Evolutionary conservation across 768 basidiomycete genomes (phyloP).

Genomic region (Cystobasidium tubakii): DNA sequence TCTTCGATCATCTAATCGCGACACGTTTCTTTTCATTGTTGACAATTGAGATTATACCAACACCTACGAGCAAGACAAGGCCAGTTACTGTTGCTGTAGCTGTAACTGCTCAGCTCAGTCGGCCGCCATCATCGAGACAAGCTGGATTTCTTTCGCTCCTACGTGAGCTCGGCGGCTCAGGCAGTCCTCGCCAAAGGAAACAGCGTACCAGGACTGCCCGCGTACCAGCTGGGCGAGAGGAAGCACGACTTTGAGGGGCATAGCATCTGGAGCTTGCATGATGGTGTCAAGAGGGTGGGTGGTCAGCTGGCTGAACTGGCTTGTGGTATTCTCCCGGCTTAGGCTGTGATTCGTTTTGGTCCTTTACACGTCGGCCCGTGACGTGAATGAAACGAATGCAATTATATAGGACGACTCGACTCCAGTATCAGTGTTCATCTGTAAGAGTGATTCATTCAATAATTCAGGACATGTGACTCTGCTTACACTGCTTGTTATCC

Average conservation of each 20-base stretch:
- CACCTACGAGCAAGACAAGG: too few species aligned
- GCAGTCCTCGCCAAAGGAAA: conserved; percentile 32
- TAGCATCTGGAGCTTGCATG: conserved; percentile 76
- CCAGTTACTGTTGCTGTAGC: background rate
- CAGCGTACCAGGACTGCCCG: conserved; percentile 42
- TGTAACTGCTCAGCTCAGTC: too few species aligned
- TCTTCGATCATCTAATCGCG: background rate
- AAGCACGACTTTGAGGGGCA: conserved; percentile 52
- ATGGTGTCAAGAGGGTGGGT: conserved; percentile 77
- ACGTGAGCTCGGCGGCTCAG: conserved; percentile 35
- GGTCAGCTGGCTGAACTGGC: background rate
- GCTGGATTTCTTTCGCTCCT: conserved; percentile 23
- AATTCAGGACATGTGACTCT: background rate
- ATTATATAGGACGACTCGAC: conserved; percentile 73
- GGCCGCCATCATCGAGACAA: background rate
- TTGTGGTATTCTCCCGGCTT: background rate
- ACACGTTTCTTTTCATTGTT: too few species aligned
- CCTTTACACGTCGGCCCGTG: background rate
- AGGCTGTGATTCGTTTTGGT: background rate
- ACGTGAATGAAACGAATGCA: background rate
- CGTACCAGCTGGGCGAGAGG: conserved; percentile 41
- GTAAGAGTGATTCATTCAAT: conserved; percentile 56
- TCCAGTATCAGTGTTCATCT: conserved; percentile 83
- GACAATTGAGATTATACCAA: too few species aligned
- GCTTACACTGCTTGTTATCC: too few species aligned